These are phyloP conservation scores for Gonapodya prolifera DNA, from an alignment of 192 early-diverging fungal species.

Conservation along the genomic window DNA sequence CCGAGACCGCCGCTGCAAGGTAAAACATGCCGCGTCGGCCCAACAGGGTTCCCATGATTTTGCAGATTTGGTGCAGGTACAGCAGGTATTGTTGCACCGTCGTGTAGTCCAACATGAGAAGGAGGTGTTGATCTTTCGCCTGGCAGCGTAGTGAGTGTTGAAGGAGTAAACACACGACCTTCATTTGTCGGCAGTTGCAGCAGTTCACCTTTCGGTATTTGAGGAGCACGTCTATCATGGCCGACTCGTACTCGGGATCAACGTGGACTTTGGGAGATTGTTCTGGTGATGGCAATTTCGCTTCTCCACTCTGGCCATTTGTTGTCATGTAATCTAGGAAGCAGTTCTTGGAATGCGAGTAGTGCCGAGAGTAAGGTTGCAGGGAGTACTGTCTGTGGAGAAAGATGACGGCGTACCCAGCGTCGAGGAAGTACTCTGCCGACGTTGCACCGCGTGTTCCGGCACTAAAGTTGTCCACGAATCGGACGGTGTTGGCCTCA, in stretches of 20 bases:
- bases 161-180: not conserved
- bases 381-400: constrained; percentile 86
- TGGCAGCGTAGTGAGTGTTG: constrained; percentile 15
- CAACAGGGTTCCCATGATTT: constrained; percentile 41
- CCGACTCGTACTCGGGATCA: constrained; percentile 44
- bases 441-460: constrained; percentile 91
- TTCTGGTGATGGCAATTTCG: not conserved
- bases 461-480: constrained; percentile 97
- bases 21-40: constrained; percentile 78
- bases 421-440: constrained; percentile 76
- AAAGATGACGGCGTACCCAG: constrained; percentile 92
- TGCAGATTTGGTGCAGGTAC: constrained; percentile 60
- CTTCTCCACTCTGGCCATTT: constrained; percentile 7
- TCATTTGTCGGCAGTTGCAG: not conserved
- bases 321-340: constrained; percentile 73
- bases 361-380: constrained; percentile 87
- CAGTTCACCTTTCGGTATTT: constrained; percentile 47
- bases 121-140: constrained; percentile 41
- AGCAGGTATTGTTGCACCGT: constrained; percentile 91
- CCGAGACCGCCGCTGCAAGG: constrained; percentile 93
- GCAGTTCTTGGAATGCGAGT: constrained; percentile 58
- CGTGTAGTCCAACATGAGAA: constrained; percentile 76
- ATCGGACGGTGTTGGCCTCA: constrained; percentile 92
- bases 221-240: constrained; percentile 49
- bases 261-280: constrained; percentile 49